phyloP scores from a whole-genome alignment of 1,284 basidiomycete species.

The Malassezia slooffiae region DNA sequence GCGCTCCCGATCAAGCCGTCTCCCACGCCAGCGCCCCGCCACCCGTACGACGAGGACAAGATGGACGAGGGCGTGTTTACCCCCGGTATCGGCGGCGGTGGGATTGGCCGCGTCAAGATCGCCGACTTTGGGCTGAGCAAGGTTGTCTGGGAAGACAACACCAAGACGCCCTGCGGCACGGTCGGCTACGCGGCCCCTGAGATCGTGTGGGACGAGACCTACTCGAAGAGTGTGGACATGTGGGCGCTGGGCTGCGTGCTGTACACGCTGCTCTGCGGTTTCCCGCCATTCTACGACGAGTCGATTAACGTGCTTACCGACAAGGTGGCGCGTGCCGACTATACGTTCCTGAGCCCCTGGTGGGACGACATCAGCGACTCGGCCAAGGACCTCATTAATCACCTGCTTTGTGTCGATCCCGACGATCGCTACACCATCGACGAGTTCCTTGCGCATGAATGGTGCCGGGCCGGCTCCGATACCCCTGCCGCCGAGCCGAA shows the following conservation, averaged over 20 bases:
- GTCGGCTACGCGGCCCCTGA: constrained; percentile 99
- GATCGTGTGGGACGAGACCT: constrained; percentile 98
- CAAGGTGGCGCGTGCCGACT: constrained; percentile 93
- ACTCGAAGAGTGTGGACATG: constrained; percentile 98
- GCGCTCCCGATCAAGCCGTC: constrained; percentile 86
- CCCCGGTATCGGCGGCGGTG: constrained; percentile 81
- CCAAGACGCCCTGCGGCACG: constrained; percentile 97
- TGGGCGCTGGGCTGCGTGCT: constrained; percentile 98
- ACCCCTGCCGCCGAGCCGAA: not conserved
- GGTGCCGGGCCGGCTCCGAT: constrained; percentile 54
- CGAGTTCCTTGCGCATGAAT: constrained; percentile 92
- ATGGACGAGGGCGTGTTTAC: constrained; percentile 96
- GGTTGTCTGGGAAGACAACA: constrained; percentile 97
- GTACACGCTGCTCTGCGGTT: constrained; percentile 96
- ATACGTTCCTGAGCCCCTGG: constrained; percentile 97
- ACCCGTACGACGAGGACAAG: constrained; percentile 96
- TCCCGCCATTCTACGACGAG: constrained; percentile 97
- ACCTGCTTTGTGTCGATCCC: constrained; percentile 90
- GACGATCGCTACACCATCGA: constrained; percentile 92
- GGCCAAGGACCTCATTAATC: constrained; percentile 92
- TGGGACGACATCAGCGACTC: constrained; percentile 87
- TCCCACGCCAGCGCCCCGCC: constrained; percentile 56
- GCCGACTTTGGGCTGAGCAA: constrained; percentile 97
- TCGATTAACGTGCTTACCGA: constrained; percentile 95
- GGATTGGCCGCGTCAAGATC: constrained; percentile 95